These are phyloP conservation scores for Manihot esculenta DNA, from an alignment of 441 rosid species.

Conservation along the genomic window DNA sequence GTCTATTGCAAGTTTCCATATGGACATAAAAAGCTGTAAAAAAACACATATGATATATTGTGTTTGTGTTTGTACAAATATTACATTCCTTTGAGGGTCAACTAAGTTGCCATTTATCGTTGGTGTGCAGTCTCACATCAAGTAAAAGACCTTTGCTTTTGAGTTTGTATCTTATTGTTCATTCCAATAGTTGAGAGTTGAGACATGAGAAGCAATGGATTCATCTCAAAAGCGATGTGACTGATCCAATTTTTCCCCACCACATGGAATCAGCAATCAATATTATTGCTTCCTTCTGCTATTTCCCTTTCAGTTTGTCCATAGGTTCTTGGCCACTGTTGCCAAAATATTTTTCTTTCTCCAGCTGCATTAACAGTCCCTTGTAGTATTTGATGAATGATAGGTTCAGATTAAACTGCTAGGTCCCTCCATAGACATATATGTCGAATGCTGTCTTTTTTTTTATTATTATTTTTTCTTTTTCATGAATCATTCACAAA, in stretches of 20 bases:
- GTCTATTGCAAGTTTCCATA: too few relatives aligned
- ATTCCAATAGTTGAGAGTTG: background rate
- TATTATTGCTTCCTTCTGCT: constrained; percentile 37
- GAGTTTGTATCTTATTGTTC: background rate
- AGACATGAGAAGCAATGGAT: background rate
- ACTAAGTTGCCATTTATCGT: constrained; percentile 29
- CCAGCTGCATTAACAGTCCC: too few relatives aligned
- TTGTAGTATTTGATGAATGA: too few relatives aligned
- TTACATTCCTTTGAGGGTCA: constrained; percentile 16
- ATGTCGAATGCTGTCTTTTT: too few relatives aligned
- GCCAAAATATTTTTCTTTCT: too few relatives aligned
- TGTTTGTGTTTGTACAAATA: constrained; percentile 1
- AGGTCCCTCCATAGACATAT: too few relatives aligned
- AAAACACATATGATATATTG: background rate
- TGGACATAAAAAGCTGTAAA: background rate
- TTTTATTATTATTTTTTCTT: too few relatives aligned
- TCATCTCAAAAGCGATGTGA: constrained; percentile 39
- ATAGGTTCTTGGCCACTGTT: background rate
- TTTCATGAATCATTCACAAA: too few relatives aligned
- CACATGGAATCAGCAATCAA: constrained; percentile 31
- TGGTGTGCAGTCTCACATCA: constrained; percentile 27
- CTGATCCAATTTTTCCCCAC: constrained; percentile 34
- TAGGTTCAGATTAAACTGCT: too few relatives aligned
- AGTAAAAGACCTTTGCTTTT: constrained; percentile 17
- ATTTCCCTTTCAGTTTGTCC: constrained; percentile 32